Conservation (phyloP, 371 early-diverging fungal genomes). For the Batrachochytrium dendrobatidis region DNA sequence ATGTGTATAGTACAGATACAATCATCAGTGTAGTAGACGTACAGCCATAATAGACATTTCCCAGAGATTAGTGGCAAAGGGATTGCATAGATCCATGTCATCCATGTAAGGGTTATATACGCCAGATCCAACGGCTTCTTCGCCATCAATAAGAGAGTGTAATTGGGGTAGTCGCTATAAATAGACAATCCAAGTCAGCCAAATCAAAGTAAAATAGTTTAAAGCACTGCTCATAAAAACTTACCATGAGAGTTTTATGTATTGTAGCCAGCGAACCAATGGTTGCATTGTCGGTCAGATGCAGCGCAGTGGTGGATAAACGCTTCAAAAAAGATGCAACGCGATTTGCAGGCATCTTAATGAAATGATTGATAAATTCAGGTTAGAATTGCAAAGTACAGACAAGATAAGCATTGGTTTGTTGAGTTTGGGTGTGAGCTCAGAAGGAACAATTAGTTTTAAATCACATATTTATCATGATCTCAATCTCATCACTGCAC, state of each 20-base stretch:
- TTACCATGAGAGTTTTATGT: constrained; percentile 22
- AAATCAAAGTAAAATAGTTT: constrained; percentile 18
- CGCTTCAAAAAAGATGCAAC: constrained; percentile 61
- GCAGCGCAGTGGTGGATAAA: constrained; percentile 44
- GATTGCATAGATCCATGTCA: constrained; percentile 90
- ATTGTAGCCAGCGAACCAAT: constrained; percentile 29
- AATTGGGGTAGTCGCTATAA: constrained; percentile 52
- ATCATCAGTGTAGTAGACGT: too few relatives aligned
- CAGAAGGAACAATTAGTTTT: constrained; percentile 15
- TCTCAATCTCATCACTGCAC: constrained; percentile 11
- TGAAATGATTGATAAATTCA: constrained; percentile 8
- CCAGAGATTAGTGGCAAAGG: constrained; percentile 81
- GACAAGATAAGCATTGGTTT: background rate
- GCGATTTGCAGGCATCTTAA: constrained; percentile 58
- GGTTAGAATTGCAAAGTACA: background rate
- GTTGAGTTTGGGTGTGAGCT: background rate
- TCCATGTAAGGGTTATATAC: constrained; percentile 71
- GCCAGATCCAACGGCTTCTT: constrained; percentile 65
- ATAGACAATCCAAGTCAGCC: constrained; percentile 9
- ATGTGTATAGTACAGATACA: too few relatives aligned
- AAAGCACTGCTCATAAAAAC: too few relatives aligned
- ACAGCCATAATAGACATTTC: constrained; percentile 73
- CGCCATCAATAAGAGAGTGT: constrained; percentile 72
- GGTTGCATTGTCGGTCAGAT: constrained; percentile 57
- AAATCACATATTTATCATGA: background rate